Base-by-base conservation (phyloP, 2,329 filamentous ascomycete species). In the Daldinia eschscholtzii region DNA sequence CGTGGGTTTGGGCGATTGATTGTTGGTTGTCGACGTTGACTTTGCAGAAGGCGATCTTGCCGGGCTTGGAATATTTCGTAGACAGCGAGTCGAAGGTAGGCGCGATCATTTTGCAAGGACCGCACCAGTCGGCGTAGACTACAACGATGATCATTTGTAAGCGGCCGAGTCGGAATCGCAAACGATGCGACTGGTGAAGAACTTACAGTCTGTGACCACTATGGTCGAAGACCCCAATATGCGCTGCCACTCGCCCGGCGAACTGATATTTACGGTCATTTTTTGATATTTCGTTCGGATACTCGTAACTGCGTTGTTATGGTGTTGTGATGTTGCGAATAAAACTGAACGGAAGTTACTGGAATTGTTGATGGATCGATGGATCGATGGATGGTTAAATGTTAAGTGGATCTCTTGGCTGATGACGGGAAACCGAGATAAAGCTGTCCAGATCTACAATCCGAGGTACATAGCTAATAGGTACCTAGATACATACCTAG, bases 51-150 rank as follows among this genome's bases (percentile, higher is more conserved):
- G 93, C 92, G 76, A 98, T 92, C 78, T 90, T 90, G 77, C 91
- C 91, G 15, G 93, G 91, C 72, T 93, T 90, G 56, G 93, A 90
- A 77, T 96, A 89, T 79, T 95, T 92, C 66, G 87, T 85, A 55
- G 94, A 89, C 65, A 98, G 90, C 75, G 91, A 89, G 78, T 97
- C 93, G 81, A 97, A 98, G 64, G 92, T 88, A 20, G 95, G 95
- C 57, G 93, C 93, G 73, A 98, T 97, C 79, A 91, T 88, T 83
- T 97, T 97, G 88, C 94, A 98, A 77, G 95, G 94, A 64, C 91
- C 92, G 80, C 94, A 98, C 93, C 93, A 97, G 82, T 97, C 92
- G 80, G 95, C 95, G 78, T 96, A 97, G 86, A 98, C 93, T 97
- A 75, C 23, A 26, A 97, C 75, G 15, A 26, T 42, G 35, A 42